A percentile compares a stretch with the other conserved stretches of the same genome.
Evolutionary conservation across 495 filamentous ascomycete species (phyloP).

Genomic region (Copromyces sp.): DNA sequence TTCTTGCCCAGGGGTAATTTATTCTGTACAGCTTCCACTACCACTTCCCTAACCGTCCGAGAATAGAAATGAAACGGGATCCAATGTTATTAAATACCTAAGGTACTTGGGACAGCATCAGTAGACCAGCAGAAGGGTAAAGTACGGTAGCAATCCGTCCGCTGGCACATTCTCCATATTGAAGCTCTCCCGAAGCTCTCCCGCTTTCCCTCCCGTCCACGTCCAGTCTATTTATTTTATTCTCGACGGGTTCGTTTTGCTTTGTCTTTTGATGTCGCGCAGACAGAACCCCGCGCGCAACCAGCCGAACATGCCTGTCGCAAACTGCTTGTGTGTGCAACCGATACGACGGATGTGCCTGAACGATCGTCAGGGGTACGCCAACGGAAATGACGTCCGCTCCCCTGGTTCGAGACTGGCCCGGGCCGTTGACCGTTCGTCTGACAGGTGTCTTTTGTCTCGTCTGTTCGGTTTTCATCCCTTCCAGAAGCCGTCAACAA

Average conservation of each 20-base stretch:
- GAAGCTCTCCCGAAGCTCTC: neutral
- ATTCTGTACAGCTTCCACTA: neutral
- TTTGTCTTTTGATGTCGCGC: neutral
- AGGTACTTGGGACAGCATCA: neutral
- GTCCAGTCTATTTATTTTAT: neutral
- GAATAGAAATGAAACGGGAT: neutral
- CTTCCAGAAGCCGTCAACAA: neutral
- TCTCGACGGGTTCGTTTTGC: neutral
- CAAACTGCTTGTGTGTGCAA: neutral
- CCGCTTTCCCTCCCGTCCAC: neutral
- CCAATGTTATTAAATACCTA: neutral
- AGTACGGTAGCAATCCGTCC: neutral
- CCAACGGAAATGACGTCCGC: neutral
- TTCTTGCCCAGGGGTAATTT: neutral
- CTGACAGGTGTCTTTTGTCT: neutral
- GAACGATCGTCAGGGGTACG: neutral
- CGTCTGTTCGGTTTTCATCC: neutral
- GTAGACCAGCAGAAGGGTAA: neutral
- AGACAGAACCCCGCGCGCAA: neutral
- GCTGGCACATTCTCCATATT: neutral
- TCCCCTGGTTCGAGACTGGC: neutral
- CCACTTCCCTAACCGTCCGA: neutral
- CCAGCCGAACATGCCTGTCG: neutral
- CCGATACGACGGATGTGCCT: neutral
- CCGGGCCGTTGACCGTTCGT: neutral